Evolutionary conservation across 805 yeast genomes (phyloP).

Genomic region (Ogataea trehaloabstinens): DNA sequence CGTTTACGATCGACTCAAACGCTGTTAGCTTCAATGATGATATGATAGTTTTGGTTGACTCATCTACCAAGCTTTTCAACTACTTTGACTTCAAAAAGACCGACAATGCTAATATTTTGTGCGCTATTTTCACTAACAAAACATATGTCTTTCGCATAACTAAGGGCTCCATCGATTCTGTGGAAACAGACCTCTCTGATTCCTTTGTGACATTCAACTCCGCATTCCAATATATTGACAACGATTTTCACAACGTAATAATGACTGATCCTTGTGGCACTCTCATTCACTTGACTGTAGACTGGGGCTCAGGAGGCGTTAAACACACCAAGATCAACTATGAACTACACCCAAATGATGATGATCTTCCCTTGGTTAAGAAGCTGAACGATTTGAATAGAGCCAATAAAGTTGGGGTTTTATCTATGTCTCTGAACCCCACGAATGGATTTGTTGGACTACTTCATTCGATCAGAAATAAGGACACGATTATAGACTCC

Average conservation of each 20-base stretch:
- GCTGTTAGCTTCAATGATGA: slow-evolving; percentile 1
- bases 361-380: slow-evolving; percentile 8
- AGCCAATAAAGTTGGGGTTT: slow-evolving; percentile 7
- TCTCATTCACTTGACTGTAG: slow-evolving; percentile 5
- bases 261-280: slow-evolving; percentile 13
- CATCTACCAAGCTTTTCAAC: slow-evolving; percentile 9
- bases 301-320: slow-evolving; percentile 7
- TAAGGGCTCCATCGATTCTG: neutral
- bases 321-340: slow-evolving; percentile 8
- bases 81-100: slow-evolving; percentile 9
- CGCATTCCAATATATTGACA: slow-evolving; percentile 9
- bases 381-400: slow-evolving; percentile 15
- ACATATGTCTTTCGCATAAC: slow-evolving; percentile 3
- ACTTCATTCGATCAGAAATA: slow-evolving; percentile 9
- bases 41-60: slow-evolving; percentile 3
- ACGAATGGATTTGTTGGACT: slow-evolving; percentile 10
- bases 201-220: slow-evolving; percentile 16
- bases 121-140: slow-evolving; percentile 8
- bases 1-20: neutral
- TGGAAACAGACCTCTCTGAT: slow-evolving; percentile 2
- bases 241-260: slow-evolving; percentile 4
- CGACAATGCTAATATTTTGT: slow-evolving; percentile 3
- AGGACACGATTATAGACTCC: slow-evolving; percentile 10
- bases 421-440: slow-evolving; percentile 9
- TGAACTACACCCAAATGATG: slow-evolving; percentile 4